A percentile compares a stretch with the other conserved stretches of the same genome.
phyloP scores from a whole-genome alignment of 768 basidiomycete species.

The Boletellus sp. region DNA sequence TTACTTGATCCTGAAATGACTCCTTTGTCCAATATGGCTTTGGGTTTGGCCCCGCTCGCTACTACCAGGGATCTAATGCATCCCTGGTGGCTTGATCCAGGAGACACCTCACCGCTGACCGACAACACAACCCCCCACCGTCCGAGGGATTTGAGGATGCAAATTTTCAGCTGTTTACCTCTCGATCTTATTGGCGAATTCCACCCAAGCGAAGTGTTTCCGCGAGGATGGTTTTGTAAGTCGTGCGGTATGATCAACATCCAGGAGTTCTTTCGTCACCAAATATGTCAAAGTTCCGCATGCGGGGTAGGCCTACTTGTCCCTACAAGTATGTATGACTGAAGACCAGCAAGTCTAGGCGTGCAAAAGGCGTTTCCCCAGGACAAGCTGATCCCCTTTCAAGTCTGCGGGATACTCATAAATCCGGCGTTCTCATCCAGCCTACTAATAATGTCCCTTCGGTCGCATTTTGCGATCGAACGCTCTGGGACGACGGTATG shows the following conservation, averaged over 20 bases:
- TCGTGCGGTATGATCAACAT: constrained; percentile 48
- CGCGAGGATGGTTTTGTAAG: constrained; percentile 47
- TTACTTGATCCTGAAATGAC: constrained; percentile 11
- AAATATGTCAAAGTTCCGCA: constrained; percentile 38
- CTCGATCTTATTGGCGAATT: constrained; percentile 31
- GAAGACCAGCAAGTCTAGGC: constrained; percentile 12
- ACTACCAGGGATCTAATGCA: constrained; percentile 1
- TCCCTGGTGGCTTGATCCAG: constrained; percentile 26
- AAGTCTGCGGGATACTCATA: constrained; percentile 21
- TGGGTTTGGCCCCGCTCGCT: neutral
- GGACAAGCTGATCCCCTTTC: constrained; percentile 22
- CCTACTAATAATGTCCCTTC: constrained; percentile 20
- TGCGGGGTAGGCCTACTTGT: constrained; percentile 36
- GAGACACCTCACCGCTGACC: neutral
- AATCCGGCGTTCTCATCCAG: constrained; percentile 9
- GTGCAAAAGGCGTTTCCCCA: neutral
- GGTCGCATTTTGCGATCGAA: constrained; percentile 7
- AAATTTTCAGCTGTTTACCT: constrained; percentile 28
- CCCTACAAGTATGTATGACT: neutral
- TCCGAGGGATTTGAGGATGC: constrained; percentile 24
- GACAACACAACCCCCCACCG: constrained; percentile 14
- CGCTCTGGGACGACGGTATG: constrained; percentile 32
- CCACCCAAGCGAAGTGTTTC: constrained; percentile 34
- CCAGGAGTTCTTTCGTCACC: constrained; percentile 43
- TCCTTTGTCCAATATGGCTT: neutral